Percentiles rank a stretch among this genome's conserved stretches.
phyloP scores from a whole-genome alignment of 148 eudicot species.

The Camellia granthamiana region DNA sequence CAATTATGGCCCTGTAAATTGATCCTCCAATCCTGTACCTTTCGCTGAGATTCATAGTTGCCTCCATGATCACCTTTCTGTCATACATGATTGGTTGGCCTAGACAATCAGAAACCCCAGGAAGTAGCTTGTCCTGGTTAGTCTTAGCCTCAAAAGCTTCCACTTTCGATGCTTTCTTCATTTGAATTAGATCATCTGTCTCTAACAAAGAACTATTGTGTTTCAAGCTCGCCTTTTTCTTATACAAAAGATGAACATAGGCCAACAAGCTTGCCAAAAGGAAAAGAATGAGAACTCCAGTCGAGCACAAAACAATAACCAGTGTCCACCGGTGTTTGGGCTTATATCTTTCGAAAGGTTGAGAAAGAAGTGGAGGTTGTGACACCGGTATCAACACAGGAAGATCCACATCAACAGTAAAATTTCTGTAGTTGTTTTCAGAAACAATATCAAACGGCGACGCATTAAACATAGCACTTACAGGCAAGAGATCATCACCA shows the following conservation, averaged over 20 bases:
- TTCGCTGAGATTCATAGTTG: slow-evolving; percentile 38
- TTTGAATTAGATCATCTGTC: slow-evolving; percentile 25
- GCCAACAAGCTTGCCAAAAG: slow-evolving; percentile 2
- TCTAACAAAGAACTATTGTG: slow-evolving; percentile 29
- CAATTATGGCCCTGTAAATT: slow-evolving; percentile 35
- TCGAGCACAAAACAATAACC: slow-evolving; percentile 11
- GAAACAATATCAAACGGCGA: slow-evolving; percentile 16
- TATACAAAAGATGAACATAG: slow-evolving; percentile 10
- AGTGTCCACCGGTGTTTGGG: slow-evolving; percentile 10
- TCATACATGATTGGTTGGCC: slow-evolving; percentile 34
- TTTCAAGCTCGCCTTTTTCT: slow-evolving; percentile 22
- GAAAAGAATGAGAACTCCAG: slow-evolving; percentile 17
- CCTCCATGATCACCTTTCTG: slow-evolving; percentile 34
- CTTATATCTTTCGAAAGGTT: slow-evolving; percentile 5
- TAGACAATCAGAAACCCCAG: slow-evolving; percentile 42
- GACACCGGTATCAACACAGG: slow-evolving; percentile 41
- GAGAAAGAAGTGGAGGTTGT: slow-evolving; percentile 25
- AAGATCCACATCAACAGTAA: slow-evolving; percentile 34
- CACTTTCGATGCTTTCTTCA: slow-evolving; percentile 17
- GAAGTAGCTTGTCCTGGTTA: slow-evolving; percentile 37
- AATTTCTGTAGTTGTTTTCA: slow-evolving; percentile 38
- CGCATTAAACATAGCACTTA: slow-evolving; percentile 32
- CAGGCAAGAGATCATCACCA: slow-evolving; percentile 24
- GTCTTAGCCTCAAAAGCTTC: slow-evolving; percentile 19
- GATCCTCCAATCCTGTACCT: slow-evolving; percentile 36